phyloP scores from a whole-genome alignment of 169 alveolate species.

The Plasmodium relictum region DNA sequence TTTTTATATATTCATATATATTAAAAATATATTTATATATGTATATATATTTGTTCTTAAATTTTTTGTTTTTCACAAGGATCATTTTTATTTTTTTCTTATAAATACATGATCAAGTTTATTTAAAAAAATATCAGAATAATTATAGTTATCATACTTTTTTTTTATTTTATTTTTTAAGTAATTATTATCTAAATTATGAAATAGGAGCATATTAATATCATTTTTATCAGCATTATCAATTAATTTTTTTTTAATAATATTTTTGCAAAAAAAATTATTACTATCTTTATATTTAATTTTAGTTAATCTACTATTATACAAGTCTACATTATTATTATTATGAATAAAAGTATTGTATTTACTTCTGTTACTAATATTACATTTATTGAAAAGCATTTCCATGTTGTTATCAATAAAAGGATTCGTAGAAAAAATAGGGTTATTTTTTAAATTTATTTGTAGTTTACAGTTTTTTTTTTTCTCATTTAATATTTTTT shows the following conservation, averaged over 20 bases:
- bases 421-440: neutral
- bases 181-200: slow-evolving; percentile 5
- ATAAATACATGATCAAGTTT: neutral
- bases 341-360: neutral
- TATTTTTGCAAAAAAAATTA: neutral
- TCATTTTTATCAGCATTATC: slow-evolving; percentile 4
- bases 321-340: neutral
- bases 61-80: neutral
- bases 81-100: neutral
- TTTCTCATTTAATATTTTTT: slow-evolving; percentile 44
- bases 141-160: slow-evolving; percentile 1
- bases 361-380: neutral
- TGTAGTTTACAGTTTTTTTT: slow-evolving; percentile 34
- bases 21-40: neutral
- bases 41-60: neutral
- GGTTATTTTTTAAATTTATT: slow-evolving; percentile 2
- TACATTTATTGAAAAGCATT: neutral
- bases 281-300: slow-evolving; percentile 12
- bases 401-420: slow-evolving; percentile 2
- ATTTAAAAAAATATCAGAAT: neutral
- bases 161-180: slow-evolving; percentile 4
- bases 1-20: too few species aligned
- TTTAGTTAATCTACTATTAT: slow-evolving; percentile 1
- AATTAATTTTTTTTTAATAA: slow-evolving; percentile 8
- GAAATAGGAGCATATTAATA: neutral